Percentiles rank a stretch among this genome's conserved stretches.
Evolutionary conservation across 164 flowering plant genomes (phyloP).

Genomic region (Taxillus chinensis): DNA sequence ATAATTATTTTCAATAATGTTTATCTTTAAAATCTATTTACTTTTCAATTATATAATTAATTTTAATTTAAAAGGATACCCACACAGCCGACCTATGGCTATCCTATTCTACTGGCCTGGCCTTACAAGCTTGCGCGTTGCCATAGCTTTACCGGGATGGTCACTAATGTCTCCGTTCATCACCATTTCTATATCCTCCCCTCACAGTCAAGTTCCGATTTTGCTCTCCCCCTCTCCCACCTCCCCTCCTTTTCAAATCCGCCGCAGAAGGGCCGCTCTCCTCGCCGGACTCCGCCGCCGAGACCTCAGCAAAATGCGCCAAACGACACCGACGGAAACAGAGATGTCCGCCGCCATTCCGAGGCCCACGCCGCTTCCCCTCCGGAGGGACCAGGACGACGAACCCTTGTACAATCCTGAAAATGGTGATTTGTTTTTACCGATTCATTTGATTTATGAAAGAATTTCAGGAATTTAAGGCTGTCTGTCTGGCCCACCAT

Average conservation of each 20-base stretch:
- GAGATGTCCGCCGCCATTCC: constrained; percentile 40
- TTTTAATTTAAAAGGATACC: no score
- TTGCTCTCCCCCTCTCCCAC: constrained; percentile 16
- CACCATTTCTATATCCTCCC: constrained; percentile 12
- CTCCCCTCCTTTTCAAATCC: constrained; percentile 14
- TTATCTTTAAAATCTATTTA: no score
- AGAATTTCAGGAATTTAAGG: not conserved
- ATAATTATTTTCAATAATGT: no score
- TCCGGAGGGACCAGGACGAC: constrained; percentile 18
- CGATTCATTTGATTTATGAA: not conserved
- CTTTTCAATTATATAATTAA: no score
- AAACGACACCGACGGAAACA: constrained; percentile 11
- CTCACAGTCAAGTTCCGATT: constrained; percentile 18
- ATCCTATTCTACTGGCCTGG: no score
- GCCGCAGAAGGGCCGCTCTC: constrained; percentile 17
- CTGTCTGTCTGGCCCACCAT: not conserved
- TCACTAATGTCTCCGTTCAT: constrained; percentile 19
- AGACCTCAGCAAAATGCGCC: constrained; percentile 22
- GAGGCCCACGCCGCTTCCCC: constrained; percentile 12
- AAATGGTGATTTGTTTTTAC: constrained; percentile 17
- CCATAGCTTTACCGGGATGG: not conserved
- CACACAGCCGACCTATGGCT: no score
- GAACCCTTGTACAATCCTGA: constrained; percentile 21
- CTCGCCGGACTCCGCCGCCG: constrained; percentile 13
- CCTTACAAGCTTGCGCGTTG: no score